These are phyloP conservation scores for Lojkania enalia DNA, from an alignment of 2,329 filamentous ascomycete genomes.

Conservation along the genomic window DNA sequence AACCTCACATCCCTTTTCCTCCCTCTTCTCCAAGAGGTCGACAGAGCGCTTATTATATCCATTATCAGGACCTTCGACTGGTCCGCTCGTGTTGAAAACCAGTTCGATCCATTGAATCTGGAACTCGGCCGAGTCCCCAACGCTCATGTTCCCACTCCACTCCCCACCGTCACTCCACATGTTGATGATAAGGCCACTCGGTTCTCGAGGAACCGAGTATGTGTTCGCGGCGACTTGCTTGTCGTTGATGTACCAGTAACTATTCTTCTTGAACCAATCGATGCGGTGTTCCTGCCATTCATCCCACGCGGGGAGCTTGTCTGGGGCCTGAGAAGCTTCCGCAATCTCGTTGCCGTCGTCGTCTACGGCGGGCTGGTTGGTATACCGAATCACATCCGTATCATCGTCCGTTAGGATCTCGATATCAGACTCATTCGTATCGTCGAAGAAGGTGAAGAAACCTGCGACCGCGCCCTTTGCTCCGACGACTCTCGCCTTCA, in stretches of 20 bases:
- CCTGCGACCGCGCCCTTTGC: conserved; percentile 53
- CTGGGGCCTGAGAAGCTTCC: conserved; percentile 54
- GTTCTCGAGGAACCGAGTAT: conserved; percentile 59
- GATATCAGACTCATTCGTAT: conserved; percentile 56
- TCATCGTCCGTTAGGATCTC: conserved; percentile 57
- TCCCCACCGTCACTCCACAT: conserved; percentile 64
- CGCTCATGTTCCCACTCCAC: conserved; percentile 63
- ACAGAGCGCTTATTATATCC: conserved; percentile 23
- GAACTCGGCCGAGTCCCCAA: conserved; percentile 55
- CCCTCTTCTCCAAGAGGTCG: conserved; percentile 16
- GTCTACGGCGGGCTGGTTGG: conserved; percentile 62
- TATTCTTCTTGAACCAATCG: conserved; percentile 60
- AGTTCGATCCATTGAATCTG: conserved; percentile 67
- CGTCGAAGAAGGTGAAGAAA: conserved; percentile 59
- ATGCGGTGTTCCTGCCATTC: conserved; percentile 63
- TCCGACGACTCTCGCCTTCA: conserved; percentile 52
- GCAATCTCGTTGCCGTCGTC: conserved; percentile 50
- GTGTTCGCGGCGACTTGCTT: conserved; percentile 56
- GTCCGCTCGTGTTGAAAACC: conserved; percentile 53
- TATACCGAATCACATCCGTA: conserved; percentile 54
- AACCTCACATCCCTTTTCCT: conserved; percentile 33
- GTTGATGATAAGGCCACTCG: conserved; percentile 60
- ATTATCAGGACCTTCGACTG: conserved; percentile 28
- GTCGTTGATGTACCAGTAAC: conserved; percentile 61
- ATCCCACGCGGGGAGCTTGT: conserved; percentile 55